Conservation (phyloP, 2,329 filamentous ascomycete genomes). For the Venturia pyrina region DNA sequence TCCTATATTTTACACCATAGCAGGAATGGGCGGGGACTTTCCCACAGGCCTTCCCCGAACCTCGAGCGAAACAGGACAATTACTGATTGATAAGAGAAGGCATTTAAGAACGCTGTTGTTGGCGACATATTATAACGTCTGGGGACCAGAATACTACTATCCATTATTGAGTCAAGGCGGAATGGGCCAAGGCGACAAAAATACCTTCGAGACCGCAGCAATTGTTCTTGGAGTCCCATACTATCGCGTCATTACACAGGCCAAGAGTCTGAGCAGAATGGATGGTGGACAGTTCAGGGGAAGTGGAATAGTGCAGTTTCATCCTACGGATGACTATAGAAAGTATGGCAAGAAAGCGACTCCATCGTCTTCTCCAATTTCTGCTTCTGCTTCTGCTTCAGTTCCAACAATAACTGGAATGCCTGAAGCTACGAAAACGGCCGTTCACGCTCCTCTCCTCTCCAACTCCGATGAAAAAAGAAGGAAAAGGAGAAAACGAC, state of each 20-base stretch:
- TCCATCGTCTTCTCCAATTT: not conserved
- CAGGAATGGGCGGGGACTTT: constrained; percentile 19
- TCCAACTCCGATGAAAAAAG: not conserved
- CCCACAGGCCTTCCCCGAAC: constrained; percentile 25
- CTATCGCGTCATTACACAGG: constrained; percentile 27
- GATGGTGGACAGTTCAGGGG: constrained; percentile 13
- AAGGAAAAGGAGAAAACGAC: not conserved
- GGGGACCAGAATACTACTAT: constrained; percentile 36
- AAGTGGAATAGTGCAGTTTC: constrained; percentile 17
- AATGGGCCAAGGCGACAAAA: constrained; percentile 41
- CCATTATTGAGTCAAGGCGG: constrained; percentile 37
- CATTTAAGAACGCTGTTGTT: constrained; percentile 35
- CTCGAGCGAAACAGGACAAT: constrained; percentile 35
- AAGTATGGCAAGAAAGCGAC: not conserved
- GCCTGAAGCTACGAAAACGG: not conserved
- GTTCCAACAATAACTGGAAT: not conserved
- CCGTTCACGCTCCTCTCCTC: not conserved
- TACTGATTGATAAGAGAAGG: constrained; percentile 34
- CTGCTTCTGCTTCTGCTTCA: not conserved
- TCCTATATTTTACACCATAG: constrained; percentile 30
- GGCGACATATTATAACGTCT: constrained; percentile 40
- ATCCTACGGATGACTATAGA: constrained; percentile 13
- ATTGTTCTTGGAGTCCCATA: constrained; percentile 29
- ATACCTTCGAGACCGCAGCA: constrained; percentile 39
- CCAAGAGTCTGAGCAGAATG: not conserved